A percentile compares a stretch with the other conserved stretches of the same genome.
Evolutionary conservation across 208 protist genomes (phyloP).

Genomic region (Trypanosoma cruzi): DNA sequence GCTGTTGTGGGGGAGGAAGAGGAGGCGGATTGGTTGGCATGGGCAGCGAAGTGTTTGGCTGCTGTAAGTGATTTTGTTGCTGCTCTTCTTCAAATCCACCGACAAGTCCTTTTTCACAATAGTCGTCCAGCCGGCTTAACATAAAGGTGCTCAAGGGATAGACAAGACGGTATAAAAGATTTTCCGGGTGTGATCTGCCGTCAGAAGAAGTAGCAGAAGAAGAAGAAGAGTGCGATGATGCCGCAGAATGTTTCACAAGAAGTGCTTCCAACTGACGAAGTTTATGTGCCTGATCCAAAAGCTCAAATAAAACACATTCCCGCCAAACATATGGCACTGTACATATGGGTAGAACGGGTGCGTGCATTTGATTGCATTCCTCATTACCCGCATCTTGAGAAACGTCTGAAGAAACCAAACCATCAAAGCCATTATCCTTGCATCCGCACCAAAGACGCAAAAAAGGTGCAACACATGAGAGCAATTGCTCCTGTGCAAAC

Average conservation of each 20-base stretch:
- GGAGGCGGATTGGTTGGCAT: not conserved
- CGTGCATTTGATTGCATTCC: not conserved
- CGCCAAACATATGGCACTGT: slow-evolving; percentile 24
- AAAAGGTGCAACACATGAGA: slow-evolving; percentile 35
- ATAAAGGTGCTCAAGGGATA: slow-evolving; percentile 41
- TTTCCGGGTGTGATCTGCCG: slow-evolving; percentile 15
- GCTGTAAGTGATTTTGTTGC: not conserved
- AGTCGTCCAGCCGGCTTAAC: slow-evolving; percentile 31
- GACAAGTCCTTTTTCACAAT: slow-evolving; percentile 30
- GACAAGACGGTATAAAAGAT: slow-evolving; percentile 29
- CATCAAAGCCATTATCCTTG: not conserved
- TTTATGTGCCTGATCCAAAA: slow-evolving; percentile 26
- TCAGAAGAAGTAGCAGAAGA: not conserved
- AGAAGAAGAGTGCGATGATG: not conserved
- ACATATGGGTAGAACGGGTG: slow-evolving; percentile 4
- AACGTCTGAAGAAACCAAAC: not conserved
- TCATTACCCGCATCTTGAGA: not conserved
- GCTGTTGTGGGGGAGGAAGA: not conserved
- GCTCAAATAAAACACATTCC: slow-evolving; percentile 19
- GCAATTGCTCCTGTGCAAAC: slow-evolving; percentile 18
- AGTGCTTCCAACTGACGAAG: slow-evolving; percentile 21
- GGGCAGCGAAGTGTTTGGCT: not conserved
- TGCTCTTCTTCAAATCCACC: slow-evolving; percentile 11
- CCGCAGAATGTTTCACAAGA: not conserved
- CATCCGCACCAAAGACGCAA: slow-evolving; percentile 29